Percentiles rank a stretch among this genome's conserved stretches.
Evolutionary conservation across 192 early-diverging fungal species (phyloP).

Genomic region (Anaeromyces robustus): DNA sequence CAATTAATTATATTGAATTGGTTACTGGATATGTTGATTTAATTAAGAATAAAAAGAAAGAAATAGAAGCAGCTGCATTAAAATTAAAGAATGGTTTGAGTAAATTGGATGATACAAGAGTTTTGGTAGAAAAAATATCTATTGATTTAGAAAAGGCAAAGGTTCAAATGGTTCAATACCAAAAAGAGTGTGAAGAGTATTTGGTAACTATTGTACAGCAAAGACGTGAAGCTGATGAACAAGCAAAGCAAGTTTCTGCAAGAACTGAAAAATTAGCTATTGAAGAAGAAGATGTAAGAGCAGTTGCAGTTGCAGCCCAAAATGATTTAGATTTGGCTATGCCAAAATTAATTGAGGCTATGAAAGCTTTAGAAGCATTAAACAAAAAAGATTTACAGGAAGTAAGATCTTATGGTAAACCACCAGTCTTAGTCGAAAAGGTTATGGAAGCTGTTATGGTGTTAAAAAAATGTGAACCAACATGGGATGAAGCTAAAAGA

Average conservation of each 20-base stretch:
- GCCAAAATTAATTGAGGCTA: conserved; percentile 4
- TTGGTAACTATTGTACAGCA: conserved; percentile 49
- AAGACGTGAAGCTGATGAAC: conserved; percentile 45
- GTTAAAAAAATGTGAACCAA: conserved; percentile 6
- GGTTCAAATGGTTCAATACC: conserved; percentile 39
- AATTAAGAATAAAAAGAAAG: conserved; percentile 15
- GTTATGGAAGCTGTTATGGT: conserved; percentile 5
- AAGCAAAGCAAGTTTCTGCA: conserved; percentile 35
- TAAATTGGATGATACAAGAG: conserved; percentile 40
- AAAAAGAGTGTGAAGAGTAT: conserved; percentile 50
- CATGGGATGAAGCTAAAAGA: conserved; percentile 5
- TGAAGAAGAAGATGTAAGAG: conserved; percentile 3
- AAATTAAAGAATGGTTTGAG: conserved; percentile 40
- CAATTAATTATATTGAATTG: conserved; percentile 3
- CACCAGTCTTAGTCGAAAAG: conserved; percentile 3
- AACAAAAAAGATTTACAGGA: conserved; percentile 5
- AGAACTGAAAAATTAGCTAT: conserved; percentile 25
- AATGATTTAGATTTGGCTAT: conserved; percentile 6
- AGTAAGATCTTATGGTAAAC: conserved; percentile 6
- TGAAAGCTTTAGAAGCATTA: conserved; percentile 2
- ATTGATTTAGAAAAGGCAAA: conserved; percentile 42
- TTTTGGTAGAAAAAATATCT: conserved; percentile 38
- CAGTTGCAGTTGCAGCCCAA: conserved; percentile 2
- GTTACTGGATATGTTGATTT: not conserved
- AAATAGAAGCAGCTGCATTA: conserved; percentile 28